phyloP scores from a whole-genome alignment of 2,329 filamentous ascomycete species.

The Myrmaecium sp. region DNA sequence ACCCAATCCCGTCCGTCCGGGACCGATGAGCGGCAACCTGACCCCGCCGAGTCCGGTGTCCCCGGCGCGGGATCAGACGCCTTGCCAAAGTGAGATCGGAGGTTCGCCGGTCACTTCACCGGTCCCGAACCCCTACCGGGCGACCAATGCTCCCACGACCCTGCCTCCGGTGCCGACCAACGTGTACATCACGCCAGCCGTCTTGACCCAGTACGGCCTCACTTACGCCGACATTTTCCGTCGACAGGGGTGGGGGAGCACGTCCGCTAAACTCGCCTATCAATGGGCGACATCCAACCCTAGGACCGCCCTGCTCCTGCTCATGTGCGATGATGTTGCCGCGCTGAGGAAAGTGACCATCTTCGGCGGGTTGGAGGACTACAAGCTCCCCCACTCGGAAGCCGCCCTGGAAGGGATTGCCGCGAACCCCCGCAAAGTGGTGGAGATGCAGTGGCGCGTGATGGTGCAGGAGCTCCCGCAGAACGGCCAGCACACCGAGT shows the following conservation, averaged over 20 bases:
- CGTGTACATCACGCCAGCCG: conserved; percentile 19
- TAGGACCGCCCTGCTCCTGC: conserved; percentile 19
- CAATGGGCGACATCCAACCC: conserved; percentile 24
- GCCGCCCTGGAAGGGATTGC: conserved; percentile 21
- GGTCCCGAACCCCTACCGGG: conserved; percentile 17
- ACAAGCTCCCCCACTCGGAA: conserved; percentile 20
- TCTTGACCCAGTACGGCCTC: conserved; percentile 16
- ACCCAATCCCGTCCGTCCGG: conserved; percentile 19
- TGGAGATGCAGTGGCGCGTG: conserved; percentile 24
- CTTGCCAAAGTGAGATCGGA: no score
- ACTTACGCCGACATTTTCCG: conserved; percentile 20
- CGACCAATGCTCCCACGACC: conserved; percentile 7
- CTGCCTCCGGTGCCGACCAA: conserved; percentile 17
- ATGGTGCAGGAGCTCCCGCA: conserved; percentile 21
- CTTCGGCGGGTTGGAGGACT: conserved; percentile 19
- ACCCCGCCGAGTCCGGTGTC: conserved; percentile 1
- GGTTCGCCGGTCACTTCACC: conserved; percentile 14
- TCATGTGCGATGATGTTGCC: conserved; percentile 21
- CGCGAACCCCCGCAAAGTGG: conserved; percentile 17
- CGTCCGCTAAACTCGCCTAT: conserved; percentile 18
- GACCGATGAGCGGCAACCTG: no score
- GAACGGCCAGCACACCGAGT: conserved; percentile 21
- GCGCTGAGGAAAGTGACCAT: conserved; percentile 21
- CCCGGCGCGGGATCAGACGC: no score
- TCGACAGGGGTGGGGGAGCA: conserved; percentile 18